Percentiles rank a stretch among this genome's conserved stretches.
Evolutionary conservation across 2,329 filamentous ascomycete species (phyloP).

Genomic region (Sphaerulina vaccinii): DNA sequence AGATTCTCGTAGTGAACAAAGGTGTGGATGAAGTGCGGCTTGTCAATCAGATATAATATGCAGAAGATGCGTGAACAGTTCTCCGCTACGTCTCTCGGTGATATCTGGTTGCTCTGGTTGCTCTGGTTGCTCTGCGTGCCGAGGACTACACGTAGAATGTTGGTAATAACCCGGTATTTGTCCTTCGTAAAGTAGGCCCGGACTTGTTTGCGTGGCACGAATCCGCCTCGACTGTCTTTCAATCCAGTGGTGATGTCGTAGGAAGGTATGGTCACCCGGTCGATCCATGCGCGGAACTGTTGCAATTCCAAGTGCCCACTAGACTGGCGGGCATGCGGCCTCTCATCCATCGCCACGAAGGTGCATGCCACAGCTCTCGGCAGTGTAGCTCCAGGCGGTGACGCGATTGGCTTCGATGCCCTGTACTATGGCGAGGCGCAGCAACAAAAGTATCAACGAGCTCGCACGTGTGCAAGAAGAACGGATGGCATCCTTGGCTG

Average conservation of each 20-base stretch:
- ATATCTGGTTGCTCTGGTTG: background rate
- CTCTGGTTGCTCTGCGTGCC: too few species aligned
- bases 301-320: background rate
- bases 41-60: constrained; percentile 9
- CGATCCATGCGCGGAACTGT: background rate
- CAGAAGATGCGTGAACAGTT: constrained; percentile 9
- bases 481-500: too few species aligned
- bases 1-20: constrained; percentile 1
- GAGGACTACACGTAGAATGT: background rate
- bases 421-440: too few species aligned
- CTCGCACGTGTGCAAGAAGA: too few species aligned
- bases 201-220: background rate
- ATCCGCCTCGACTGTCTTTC: background rate
- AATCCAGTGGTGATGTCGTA: background rate
- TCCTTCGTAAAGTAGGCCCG: background rate
- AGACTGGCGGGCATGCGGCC: background rate
- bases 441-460: too few species aligned
- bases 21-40: background rate
- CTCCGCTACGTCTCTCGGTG: background rate
- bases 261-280: background rate
- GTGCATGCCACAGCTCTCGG: background rate
- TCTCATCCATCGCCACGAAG: background rate
- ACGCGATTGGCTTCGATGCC: too few species aligned
- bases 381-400: too few species aligned
- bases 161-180: background rate